Evolutionary conservation across 2,329 filamentous ascomycete species (phyloP), one percentile per base, ranked within the genome.

Genomic region (Colletotrichum sp.): DNA sequence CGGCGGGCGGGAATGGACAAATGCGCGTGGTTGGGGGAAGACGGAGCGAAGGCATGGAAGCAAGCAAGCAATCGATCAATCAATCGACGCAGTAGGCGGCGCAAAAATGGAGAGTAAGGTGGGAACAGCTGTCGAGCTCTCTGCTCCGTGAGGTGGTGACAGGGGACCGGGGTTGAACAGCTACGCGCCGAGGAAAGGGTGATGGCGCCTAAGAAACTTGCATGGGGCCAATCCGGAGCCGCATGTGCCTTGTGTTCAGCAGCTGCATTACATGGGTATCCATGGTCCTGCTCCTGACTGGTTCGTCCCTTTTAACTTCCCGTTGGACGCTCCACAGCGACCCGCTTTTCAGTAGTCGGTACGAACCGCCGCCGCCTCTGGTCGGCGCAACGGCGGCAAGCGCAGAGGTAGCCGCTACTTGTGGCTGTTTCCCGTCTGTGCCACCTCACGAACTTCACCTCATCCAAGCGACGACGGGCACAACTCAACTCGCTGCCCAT

Each of bases 181-280:
- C 67, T 76, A 76, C 75, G 75, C 75, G 75, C 75, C 75, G 73
- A 76, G 75, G 63, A 75, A 67, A 75, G 73, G 58, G 75, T 76
- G 75, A 75, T 70, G 75, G 75, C 75, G 75, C 75, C 73, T 76
- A 76, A 57, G 65, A 73, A 73, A 71, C 75, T 74, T 76, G 75
- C 75, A 76, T 75, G 64, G 73, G 68, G 73, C 75, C 75, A 76
- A 76, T 76, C 57, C 63, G 59, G 73, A 75, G 73, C 73, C 75
- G 75, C 73, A 76, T 69, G 75, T 76, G 73, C 75, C 75, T 76
- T 73, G 70, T 74, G 71, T 70, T 27, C 64, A 75, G 64, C 64
- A 67, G 70, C 57, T 75, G 66, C 66, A 66, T 69, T 70, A 24
- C 73, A 73, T 31, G 75, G 73, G 47, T 29, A 3, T n/a, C 69